phyloP scores from a whole-genome alignment of 768 basidiomycete species.

The Mycena polygramma region DNA sequence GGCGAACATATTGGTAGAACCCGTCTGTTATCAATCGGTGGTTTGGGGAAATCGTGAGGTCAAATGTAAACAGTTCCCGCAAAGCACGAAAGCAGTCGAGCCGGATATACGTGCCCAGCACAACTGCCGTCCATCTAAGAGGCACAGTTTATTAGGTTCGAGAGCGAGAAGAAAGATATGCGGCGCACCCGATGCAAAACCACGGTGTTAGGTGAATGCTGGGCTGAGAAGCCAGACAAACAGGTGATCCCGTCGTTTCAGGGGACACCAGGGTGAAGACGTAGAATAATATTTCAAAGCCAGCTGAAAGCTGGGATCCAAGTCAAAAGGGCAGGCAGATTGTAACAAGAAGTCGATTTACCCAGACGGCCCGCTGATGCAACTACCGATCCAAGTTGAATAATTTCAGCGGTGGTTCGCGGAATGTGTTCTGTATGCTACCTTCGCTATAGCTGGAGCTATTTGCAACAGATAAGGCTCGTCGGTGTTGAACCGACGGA shows the following conservation, averaged over 20 bases:
- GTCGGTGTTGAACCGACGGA: conserved; percentile 57
- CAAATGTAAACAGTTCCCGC: conserved; percentile 50
- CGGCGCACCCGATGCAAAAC: conserved; percentile 47
- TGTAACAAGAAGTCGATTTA: conserved; percentile 34
- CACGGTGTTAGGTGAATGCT: conserved; percentile 49
- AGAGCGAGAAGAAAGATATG: neutral
- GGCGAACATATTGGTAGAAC: conserved; percentile 60
- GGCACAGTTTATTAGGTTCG: neutral
- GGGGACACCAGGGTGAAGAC: conserved; percentile 42
- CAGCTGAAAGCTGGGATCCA: conserved; percentile 47
- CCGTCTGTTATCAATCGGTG: conserved; percentile 60
- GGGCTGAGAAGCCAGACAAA: conserved; percentile 44
- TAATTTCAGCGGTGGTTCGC: conserved; percentile 29
- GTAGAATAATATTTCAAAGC: conserved; percentile 50
- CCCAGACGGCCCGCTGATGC: conserved; percentile 24
- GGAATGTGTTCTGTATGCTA: conserved; percentile 24
- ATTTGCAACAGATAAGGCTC: conserved; percentile 60
- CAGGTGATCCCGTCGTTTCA: conserved; percentile 47
- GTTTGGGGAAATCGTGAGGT: conserved; percentile 58
- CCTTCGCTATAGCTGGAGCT: conserved; percentile 62
- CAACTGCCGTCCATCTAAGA: conserved; percentile 39
- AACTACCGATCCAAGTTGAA: conserved; percentile 16
- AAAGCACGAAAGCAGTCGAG: conserved; percentile 59
- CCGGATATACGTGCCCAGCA: conserved; percentile 55
- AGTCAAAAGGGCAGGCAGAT: neutral